Evolutionary conservation across 140 eudicot genomes (phyloP), one percentile per base, ranked within the genome.

Genomic region (Senecio squalidus): DNA sequence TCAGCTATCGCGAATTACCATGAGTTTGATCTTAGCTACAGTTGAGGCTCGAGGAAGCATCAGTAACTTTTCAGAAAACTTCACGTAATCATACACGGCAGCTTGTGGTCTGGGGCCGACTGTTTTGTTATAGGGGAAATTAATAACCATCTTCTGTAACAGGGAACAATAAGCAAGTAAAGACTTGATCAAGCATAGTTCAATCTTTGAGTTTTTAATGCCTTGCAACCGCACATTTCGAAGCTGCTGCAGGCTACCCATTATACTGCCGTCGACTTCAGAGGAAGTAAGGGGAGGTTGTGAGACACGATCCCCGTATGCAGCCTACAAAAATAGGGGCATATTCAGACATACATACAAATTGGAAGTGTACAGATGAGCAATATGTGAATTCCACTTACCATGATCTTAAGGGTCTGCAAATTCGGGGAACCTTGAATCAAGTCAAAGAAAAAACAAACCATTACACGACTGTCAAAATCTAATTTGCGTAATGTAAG

Each of bases 161-260:
- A 26, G 39, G 2, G 63, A 25, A 27, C 54, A 53, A 29, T 40
- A 11, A 41, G 55, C 71, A 66, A 66, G 71, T 25, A 66, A 24
- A 38, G 39, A 53, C 62, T 51, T 66, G 14, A 66, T 66, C 14
- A 66, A 40, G 17, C 40, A 51, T 17, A 53, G 24, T 41, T 66
- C 71, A 54, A 3, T 40, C 25, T 54, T 23, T 2, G 55, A 54
- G 7, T 23, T 23, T 41, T 3, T 66, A 11, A 26, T 16, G 2
- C 9, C 16, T 39, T 5, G 29, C 38, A 52, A 36, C 55, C 26
- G 9, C 45, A 66, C 54, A 24, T 1, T 17, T 17, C 10, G 44
- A 64, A 49, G 69, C 24, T 27, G 23, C n/a, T n/a, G n/a, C 9
- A n/a, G 58, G 22, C 15, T 28, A 27, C 58, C 58, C 36, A 3